Evolutionary conservation across 345 rosid genomes (phyloP).

Genomic region (Xanthoceras sorbifolium): DNA sequence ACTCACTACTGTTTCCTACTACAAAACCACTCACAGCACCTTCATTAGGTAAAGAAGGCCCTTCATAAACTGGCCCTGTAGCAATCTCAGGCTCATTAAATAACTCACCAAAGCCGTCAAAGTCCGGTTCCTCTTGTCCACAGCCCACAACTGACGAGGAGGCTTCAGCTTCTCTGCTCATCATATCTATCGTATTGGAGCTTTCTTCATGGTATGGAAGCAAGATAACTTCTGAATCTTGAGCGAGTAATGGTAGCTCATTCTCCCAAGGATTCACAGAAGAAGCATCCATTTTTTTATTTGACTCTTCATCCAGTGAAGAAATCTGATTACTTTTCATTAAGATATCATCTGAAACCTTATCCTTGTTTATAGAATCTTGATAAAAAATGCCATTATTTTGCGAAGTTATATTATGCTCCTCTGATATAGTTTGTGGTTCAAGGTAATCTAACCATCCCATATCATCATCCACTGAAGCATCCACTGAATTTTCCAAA

Average conservation of each 20-base stretch:
- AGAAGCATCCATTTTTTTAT: slow-evolving; percentile 41
- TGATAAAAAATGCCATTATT: slow-evolving; percentile 32
- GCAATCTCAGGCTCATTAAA: slow-evolving; percentile 81
- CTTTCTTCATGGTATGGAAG: slow-evolving; percentile 77
- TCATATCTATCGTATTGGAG: slow-evolving; percentile 29
- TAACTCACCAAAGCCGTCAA: slow-evolving; percentile 84
- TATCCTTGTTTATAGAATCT: slow-evolving; percentile 23
- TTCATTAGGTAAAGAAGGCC: slow-evolving; percentile 61
- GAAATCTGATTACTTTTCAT: slow-evolving; percentile 34
- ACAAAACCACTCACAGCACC: slow-evolving; percentile 49
- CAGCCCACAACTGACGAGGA: slow-evolving; percentile 51
- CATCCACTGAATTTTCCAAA: slow-evolving; percentile 32
- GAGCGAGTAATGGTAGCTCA: slow-evolving; percentile 61
- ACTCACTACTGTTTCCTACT: slow-evolving; percentile 65
- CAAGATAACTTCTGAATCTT: slow-evolving; percentile 66
- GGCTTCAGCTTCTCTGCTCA: slow-evolving; percentile 47
- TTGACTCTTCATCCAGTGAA: slow-evolving; percentile 34
- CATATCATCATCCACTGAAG: slow-evolving; percentile 28
- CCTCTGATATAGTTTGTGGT: slow-evolving; percentile 41
- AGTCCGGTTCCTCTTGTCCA: slow-evolving; percentile 60
- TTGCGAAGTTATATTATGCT: slow-evolving; percentile 38
- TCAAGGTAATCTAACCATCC: slow-evolving; percentile 57
- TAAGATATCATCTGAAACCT: slow-evolving; percentile 31
- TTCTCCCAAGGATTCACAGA: slow-evolving; percentile 69
- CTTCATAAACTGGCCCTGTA: slow-evolving; percentile 52